A percentile compares a stretch with the other conserved stretches of the same genome.
phyloP scores from a whole-genome alignment of 352 stramenopile genomes.

The Chrysophaeum taylorii region DNA sequence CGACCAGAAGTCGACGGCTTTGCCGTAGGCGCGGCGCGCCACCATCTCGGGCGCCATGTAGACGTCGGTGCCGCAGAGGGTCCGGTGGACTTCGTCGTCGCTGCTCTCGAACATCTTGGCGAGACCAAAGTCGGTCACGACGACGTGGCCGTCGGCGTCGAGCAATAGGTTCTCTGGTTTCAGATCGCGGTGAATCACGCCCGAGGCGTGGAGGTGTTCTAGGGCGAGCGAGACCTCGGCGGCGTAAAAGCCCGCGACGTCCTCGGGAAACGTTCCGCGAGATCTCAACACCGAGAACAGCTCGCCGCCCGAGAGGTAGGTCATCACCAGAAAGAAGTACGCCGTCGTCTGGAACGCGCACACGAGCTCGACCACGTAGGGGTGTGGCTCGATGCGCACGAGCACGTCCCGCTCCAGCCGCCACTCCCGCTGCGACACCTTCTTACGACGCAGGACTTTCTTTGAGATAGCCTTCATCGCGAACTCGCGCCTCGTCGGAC shows the following conservation, averaged over 20 bases:
- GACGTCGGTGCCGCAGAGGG: slow-evolving; percentile 44
- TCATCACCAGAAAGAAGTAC: slow-evolving; percentile 95
- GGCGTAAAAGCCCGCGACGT: slow-evolving; percentile 87
- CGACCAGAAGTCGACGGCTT: slow-evolving; percentile 67
- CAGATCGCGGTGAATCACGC: slow-evolving; percentile 50
- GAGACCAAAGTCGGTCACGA: slow-evolving; percentile 91
- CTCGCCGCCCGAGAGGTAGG: slow-evolving; percentile 91
- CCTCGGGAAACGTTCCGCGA: slow-evolving; percentile 77
- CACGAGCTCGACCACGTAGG: slow-evolving; percentile 92
- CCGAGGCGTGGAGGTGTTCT: slow-evolving; percentile 64
- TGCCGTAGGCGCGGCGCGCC: slow-evolving; percentile 55
- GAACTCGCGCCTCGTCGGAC: slow-evolving; percentile 73
- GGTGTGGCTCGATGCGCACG: slow-evolving; percentile 84
- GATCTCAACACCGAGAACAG: slow-evolving; percentile 85
- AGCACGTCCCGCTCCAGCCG: slow-evolving; percentile 94
- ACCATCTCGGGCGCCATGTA: slow-evolving; percentile 59
- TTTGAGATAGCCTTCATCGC: slow-evolving; percentile 98
- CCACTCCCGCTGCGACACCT: slow-evolving; percentile 77
- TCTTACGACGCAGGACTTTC: slow-evolving; percentile 81
- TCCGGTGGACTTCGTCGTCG: slow-evolving; percentile 23
- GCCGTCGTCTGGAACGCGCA: slow-evolving; percentile 90
- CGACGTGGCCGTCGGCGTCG: slow-evolving; percentile 74
- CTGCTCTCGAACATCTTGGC: slow-evolving; percentile 48
- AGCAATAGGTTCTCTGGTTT: slow-evolving; percentile 91
- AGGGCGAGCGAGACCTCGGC: slow-evolving; percentile 94